Evolutionary conservation across 2,329 filamentous ascomycete genomes (phyloP).

Genomic region (Phoma sp.): DNA sequence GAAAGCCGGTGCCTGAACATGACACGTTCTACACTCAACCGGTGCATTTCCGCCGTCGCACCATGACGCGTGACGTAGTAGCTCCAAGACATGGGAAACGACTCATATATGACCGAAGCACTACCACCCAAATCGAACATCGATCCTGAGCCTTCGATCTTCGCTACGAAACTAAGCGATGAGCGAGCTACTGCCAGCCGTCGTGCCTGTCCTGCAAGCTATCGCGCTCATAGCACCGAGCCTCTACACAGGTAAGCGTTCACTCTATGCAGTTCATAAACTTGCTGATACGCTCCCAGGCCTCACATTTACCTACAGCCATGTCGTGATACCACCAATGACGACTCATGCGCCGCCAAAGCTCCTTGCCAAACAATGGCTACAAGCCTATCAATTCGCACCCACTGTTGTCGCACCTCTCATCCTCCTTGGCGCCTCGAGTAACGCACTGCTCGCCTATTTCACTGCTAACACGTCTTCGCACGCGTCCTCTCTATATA

Average conservation of each 20-base stretch:
- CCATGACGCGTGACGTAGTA: conserved; percentile 11
- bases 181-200: not conserved
- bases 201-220: conserved; percentile 18
- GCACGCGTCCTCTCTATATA: conserved; percentile 27
- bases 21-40: not conserved
- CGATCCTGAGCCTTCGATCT: not conserved
- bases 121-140: not conserved
- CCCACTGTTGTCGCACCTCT: conserved; percentile 47
- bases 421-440: conserved; percentile 40
- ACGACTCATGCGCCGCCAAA: conserved; percentile 40
- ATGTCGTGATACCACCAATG: conserved; percentile 47
- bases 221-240: conserved; percentile 33
- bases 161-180: not conserved
- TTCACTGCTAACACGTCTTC: not conserved
- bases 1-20: not conserved
- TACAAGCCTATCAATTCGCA: conserved; percentile 48
- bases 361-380: conserved; percentile 49
- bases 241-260: conserved; percentile 30
- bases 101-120: not conserved
- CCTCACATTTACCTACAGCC: conserved; percentile 43
- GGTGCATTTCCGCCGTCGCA: conserved; percentile 1
- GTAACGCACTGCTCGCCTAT: conserved; percentile 42
- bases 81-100: not conserved
- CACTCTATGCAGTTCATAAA: not conserved
- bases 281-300: conserved; percentile 19